Evolutionary conservation across 2,329 filamentous ascomycete genomes (phyloP), one percentile per base, ranked within the genome.

Genomic region (Emergomyces africanus): DNA sequence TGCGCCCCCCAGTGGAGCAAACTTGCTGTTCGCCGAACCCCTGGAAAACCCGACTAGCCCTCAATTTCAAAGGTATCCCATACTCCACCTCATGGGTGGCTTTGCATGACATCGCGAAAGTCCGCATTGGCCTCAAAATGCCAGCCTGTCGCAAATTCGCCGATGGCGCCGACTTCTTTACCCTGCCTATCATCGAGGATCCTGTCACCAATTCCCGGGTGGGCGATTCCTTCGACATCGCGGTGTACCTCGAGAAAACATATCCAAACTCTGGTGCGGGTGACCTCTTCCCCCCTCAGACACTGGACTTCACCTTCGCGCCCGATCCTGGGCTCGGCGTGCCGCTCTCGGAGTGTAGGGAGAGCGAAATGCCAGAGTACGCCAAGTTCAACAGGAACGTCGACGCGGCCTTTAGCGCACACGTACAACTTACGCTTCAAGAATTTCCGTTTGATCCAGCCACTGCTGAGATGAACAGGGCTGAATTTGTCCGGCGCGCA

Each of bases 171-270:
- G 80, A 83, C 64, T 86, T 77, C 71, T 76, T 77, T 69, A 87
- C 84, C 1, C 75, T 87, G 0, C 84, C 84, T 1, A 75, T 85
- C 48, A 68, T 86, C 25, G 64, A 72, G 0, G 80, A 85, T 56
- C 67, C 72, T 0, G 59, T 65, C 20, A 78, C 76, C 0, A 66
- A 65, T 5, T 60, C 69, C 0, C 56, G 74, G 0, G 59, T 86
- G 2, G 84, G 84, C 5, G 84, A 87, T 70, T 82, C 83, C 2
- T 84, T 85, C 65, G 84, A 86, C 57, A 87, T 87, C 61, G 84
- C 84, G 6, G 69, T 78, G 30, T 81, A 85, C 64, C 74, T 87
- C 1, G 77, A 86, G 28, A 70, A 75, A 1, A 74, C 67, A 0
- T 83, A 81, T 58, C 80, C 81, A 0, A 60, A 69, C 35, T 67